A percentile compares a stretch with the other conserved stretches of the same genome.
phyloP scores from a whole-genome alignment of 2,329 filamentous ascomycete species.

The Ophiostoma sp. region DNA sequence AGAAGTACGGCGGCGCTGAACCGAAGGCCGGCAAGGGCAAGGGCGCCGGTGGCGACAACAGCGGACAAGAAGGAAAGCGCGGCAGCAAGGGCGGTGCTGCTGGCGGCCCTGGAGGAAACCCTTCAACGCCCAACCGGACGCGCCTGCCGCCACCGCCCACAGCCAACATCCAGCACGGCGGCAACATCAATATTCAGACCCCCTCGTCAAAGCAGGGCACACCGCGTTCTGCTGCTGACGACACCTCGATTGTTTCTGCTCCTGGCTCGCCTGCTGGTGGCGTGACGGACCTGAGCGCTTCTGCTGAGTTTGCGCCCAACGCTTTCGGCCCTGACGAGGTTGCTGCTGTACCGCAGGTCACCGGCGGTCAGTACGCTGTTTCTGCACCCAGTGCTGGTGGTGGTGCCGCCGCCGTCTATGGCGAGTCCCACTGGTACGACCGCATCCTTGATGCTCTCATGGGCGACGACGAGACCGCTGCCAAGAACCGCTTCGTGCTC shows the following conservation, averaged over 20 bases:
- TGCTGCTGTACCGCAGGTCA: conserved; percentile 25
- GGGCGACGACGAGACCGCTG: conserved; percentile 89
- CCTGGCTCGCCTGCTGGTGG: conserved; percentile 32
- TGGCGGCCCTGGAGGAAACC: background rate
- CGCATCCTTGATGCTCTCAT: conserved; percentile 87
- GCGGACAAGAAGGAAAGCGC: conserved; percentile 18
- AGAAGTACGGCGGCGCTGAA: conserved; percentile 83
- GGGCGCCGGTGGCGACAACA: conserved; percentile 16
- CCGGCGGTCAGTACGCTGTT: conserved; percentile 35
- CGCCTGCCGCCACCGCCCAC: conserved; percentile 60
- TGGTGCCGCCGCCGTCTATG: conserved; percentile 19
- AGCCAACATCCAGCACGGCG: conserved; percentile 58
- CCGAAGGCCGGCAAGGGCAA: conserved; percentile 43
- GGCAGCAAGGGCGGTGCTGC: conserved; percentile 26
- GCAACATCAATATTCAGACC: background rate
- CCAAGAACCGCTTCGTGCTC: conserved; percentile 86
- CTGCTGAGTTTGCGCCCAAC: conserved; percentile 73
- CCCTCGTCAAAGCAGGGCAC: conserved; percentile 9
- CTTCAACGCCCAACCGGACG: conserved; percentile 43
- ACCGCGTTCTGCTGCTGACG: background rate
- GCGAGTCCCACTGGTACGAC: conserved; percentile 82
- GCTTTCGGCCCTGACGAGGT: conserved; percentile 50
- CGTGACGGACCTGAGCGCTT: conserved; percentile 36
- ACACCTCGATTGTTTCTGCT: background rate
- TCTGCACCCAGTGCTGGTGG: conserved; percentile 14